Conservation (phyloP, 2,329 filamentous ascomycete species). For the Ophiosphaerella narmari region DNA sequence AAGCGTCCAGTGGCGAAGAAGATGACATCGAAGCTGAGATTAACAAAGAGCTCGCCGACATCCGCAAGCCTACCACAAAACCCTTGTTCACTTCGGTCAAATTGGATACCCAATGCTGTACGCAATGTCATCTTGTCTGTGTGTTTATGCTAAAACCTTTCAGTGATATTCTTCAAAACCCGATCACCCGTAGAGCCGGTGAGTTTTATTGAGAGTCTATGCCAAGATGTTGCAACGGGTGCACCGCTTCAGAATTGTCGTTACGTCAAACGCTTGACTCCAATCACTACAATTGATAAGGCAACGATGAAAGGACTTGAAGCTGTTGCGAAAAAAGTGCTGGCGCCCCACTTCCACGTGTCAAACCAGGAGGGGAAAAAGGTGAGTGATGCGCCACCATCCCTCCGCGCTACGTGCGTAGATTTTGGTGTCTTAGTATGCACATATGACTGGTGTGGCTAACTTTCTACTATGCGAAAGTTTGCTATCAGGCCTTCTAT, state of each 20-base stretch:
- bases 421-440: no score
- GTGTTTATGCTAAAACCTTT: constrained; percentile 12
- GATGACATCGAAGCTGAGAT: constrained; percentile 75
- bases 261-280: constrained; percentile 64
- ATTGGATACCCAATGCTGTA: constrained; percentile 61
- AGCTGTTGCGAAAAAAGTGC: constrained; percentile 65
- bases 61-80: constrained; percentile 58
- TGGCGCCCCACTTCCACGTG: constrained; percentile 67
- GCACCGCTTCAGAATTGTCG: constrained; percentile 59
- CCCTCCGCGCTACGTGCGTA: no score
- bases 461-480: constrained; percentile 50
- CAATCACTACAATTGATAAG: constrained; percentile 64
- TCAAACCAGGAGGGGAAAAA: constrained; percentile 56
- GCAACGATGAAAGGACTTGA: constrained; percentile 71
- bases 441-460: constrained; percentile 11
- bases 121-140: constrained; percentile 21
- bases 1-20: constrained; percentile 35
- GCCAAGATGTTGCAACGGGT: constrained; percentile 58
- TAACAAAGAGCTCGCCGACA: constrained; percentile 68
- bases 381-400: constrained; percentile 44
- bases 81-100: constrained; percentile 59
- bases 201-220: constrained; percentile 62
- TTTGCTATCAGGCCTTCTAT: constrained; percentile 84
- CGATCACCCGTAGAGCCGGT: constrained; percentile 63
- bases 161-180: constrained; percentile 64